Conservation (phyloP, 139 green algal species). For the Monoraphidium neglectum region DNA sequence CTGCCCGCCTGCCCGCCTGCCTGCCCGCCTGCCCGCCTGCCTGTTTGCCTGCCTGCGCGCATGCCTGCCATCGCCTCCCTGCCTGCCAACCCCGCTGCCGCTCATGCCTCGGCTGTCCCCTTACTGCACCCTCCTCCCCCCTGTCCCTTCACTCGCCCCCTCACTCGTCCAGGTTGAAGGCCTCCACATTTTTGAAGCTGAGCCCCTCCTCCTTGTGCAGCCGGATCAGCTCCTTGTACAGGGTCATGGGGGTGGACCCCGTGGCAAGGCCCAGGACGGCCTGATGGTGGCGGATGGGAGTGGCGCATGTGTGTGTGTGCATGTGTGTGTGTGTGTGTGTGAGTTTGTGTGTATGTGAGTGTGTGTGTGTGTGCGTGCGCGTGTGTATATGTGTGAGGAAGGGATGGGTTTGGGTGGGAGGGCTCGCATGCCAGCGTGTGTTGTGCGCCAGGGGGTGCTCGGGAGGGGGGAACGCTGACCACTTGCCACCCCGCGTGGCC, state of each 20-base stretch:
- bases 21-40: no score
- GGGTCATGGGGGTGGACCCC: constrained; percentile 26
- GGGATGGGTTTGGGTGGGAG: not conserved
- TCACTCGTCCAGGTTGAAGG: constrained; percentile 45
- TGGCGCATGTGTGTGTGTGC: not conserved
- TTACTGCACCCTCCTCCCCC: no score
- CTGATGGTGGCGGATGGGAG: not conserved
- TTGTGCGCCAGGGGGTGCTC: not conserved
- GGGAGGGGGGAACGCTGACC: not conserved
- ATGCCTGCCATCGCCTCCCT: no score
- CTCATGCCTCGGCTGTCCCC: no score
- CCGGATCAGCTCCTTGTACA: constrained; percentile 32
- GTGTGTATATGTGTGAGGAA: not conserved
- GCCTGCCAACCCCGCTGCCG: no score
- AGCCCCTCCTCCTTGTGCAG: constrained; percentile 35
- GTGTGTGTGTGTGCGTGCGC: not conserved
- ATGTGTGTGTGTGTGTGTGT: not conserved
- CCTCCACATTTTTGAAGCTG: constrained; percentile 27
- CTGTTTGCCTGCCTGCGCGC: no score
- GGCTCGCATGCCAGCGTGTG: not conserved
- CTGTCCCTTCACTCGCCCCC: no score
- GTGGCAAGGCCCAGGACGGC: constrained; percentile 40
- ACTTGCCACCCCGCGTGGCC: not conserved
- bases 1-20: no score
- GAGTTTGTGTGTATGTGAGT: not conserved